Evolutionary conservation across 495 filamentous ascomycete species (phyloP).

Genomic region (Hyaloscypha hepaticicola): DNA sequence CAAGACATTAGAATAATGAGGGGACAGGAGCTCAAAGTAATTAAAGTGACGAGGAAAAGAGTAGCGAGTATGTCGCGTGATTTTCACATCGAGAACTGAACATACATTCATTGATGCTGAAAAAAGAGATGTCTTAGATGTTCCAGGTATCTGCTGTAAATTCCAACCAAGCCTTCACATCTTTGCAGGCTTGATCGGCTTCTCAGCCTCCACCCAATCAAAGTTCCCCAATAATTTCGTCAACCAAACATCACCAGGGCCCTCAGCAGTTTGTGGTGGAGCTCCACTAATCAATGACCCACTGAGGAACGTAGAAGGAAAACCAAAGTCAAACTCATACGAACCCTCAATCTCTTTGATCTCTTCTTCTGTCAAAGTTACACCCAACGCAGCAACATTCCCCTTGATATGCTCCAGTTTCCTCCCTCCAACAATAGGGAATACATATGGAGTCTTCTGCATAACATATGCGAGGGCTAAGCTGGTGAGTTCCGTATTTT

Average conservation of each 20-base stretch:
- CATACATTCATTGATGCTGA: too few relatives aligned
- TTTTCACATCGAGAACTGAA: background rate
- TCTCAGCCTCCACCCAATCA: slow-evolving; percentile 9
- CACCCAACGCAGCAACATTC: slow-evolving; percentile 61
- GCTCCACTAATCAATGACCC: background rate
- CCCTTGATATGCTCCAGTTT: slow-evolving; percentile 58
- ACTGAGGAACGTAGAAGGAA: slow-evolving; percentile 40
- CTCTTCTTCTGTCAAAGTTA: slow-evolving; percentile 58
- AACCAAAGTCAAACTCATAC: slow-evolving; percentile 59
- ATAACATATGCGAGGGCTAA: slow-evolving; percentile 72
- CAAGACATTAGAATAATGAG: too few relatives aligned
- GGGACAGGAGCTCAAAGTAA: too few relatives aligned
- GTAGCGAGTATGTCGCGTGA: background rate
- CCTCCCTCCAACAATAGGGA: slow-evolving; percentile 66
- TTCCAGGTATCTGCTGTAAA: background rate
- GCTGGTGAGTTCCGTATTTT: slow-evolving; percentile 49
- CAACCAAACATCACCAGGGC: slow-evolving; percentile 14
- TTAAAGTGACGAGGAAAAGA: background rate
- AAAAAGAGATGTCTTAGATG: background rate
- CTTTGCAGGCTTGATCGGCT: background rate
- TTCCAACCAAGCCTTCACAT: background rate
- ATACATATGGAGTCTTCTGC: slow-evolving; percentile 70
- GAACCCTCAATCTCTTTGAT: slow-evolving; percentile 62
- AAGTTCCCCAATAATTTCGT: slow-evolving; percentile 15
- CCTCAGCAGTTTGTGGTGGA: slow-evolving; percentile 1